phyloP scores from a whole-genome alignment of 371 early-diverging fungal species.

The Mortierella sp. region DNA sequence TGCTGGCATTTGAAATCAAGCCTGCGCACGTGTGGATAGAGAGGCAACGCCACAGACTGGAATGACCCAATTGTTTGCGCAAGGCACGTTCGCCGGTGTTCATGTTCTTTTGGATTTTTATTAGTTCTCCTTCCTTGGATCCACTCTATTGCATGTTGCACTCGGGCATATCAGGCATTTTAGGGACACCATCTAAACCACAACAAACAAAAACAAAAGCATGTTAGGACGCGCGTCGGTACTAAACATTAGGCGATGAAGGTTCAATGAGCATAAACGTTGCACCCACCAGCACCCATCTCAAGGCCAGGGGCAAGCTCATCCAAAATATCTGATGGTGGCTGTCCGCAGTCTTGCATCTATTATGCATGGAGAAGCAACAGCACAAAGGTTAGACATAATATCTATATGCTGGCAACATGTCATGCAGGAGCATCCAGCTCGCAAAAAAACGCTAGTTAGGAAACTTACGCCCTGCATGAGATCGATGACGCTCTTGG shows the following conservation, averaged over 20 bases:
- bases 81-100: conserved; percentile 17
- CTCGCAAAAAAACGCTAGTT: neutral
- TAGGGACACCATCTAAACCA: conserved; percentile 48
- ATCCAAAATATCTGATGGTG: conserved; percentile 89
- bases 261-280: neutral
- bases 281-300: conserved; percentile 50
- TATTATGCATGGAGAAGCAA: conserved; percentile 30
- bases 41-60: neutral
- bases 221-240: neutral
- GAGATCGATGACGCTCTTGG: conserved; percentile 81
- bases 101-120: conserved; percentile 7
- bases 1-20: conserved; percentile 11
- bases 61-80: neutral
- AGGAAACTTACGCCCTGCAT: conserved; percentile 86
- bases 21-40: conserved; percentile 1
- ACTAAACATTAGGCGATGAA: neutral
- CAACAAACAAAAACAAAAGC: neutral
- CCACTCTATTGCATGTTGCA: conserved; percentile 52
- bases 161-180: conserved; percentile 58
- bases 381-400: neutral
- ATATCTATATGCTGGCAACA: neutral
- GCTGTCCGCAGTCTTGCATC: conserved; percentile 97
- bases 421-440: neutral
- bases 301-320: conserved; percentile 93
- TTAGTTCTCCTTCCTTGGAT: neutral